These are phyloP conservation scores for Botrytis hyacinthi DNA, from an alignment of 2,329 filamentous ascomycete genomes.

Conservation along the genomic window DNA sequence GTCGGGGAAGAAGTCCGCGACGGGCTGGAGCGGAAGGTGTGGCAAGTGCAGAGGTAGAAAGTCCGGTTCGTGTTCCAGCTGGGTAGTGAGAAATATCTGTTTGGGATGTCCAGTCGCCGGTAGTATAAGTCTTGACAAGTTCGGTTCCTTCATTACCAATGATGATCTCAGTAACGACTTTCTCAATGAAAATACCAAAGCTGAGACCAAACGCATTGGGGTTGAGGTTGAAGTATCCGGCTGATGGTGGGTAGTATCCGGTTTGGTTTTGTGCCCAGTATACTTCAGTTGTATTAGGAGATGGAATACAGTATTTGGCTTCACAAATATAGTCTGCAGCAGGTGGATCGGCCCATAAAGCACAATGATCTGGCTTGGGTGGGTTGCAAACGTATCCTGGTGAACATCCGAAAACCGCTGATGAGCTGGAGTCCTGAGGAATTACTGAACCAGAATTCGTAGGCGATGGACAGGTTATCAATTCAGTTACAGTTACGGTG, in stretches of 20 bases:
- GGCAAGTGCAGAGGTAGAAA: constrained; percentile 13
- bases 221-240: constrained; percentile 64
- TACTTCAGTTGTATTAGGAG: constrained; percentile 35
- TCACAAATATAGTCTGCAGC: constrained; percentile 41
- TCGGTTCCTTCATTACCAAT: constrained; percentile 24
- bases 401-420: constrained; percentile 45
- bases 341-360: constrained; percentile 43
- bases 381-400: constrained; percentile 45
- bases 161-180: constrained; percentile 41
- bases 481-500: constrained; percentile 26
- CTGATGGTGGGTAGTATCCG: constrained; percentile 50
- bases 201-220: constrained; percentile 61
- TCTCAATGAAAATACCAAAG: constrained; percentile 58
- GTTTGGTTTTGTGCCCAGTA: constrained; percentile 48
- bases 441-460: constrained; percentile 29
- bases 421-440: constrained; percentile 31
- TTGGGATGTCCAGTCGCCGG: constrained; percentile 56
- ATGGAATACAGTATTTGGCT: constrained; percentile 42
- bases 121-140: constrained; percentile 46
- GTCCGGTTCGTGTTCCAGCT: constrained; percentile 13
- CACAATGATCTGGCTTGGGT: constrained; percentile 41
- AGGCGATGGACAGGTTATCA: constrained; percentile 30
- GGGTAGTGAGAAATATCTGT: constrained; percentile 45
- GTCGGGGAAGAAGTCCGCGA: neutral
- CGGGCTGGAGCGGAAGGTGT: neutral